phyloP scores from a whole-genome alignment of 1,284 basidiomycete genomes.

The Sporisorium exsertum region DNA sequence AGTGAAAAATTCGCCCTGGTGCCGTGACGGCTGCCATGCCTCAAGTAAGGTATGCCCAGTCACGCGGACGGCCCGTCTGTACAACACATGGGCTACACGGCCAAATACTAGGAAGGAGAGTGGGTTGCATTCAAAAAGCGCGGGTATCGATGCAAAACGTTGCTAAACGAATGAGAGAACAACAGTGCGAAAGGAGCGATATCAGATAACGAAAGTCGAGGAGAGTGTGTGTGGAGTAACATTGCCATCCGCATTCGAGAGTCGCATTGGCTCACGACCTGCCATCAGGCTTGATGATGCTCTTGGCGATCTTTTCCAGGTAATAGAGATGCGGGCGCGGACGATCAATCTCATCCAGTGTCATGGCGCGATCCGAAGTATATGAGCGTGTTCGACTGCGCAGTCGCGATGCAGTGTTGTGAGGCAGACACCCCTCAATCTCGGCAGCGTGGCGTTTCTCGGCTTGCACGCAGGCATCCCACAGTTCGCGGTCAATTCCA shows the following conservation, averaged over 20 bases:
- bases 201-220: background rate
- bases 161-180: conserved; percentile 1
- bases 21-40: too few species aligned
- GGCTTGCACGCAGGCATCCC: conserved; percentile 48
- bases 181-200: conserved; percentile 4
- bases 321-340: conserved; percentile 45
- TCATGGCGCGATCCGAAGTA: conserved; percentile 25
- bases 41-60: too few species aligned
- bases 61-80: too few species aligned
- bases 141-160: conserved; percentile 11
- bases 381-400: conserved; percentile 20
- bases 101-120: background rate
- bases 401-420: background rate
- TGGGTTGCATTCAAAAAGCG: conserved; percentile 8
- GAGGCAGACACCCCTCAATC: conserved; percentile 33
- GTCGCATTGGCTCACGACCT: conserved; percentile 2
- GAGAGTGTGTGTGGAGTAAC: background rate
- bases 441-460: conserved; percentile 49
- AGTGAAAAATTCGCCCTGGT: background rate
- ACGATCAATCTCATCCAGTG: conserved; percentile 47
- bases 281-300: conserved; percentile 29
- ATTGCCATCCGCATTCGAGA: too few species aligned
- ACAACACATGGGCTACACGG: background rate
- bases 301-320: conserved; percentile 46
- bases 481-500: conserved; percentile 46